These are phyloP conservation scores for Arabis hirsuta DNA, from an alignment of 345 rosid species.

Conservation along the genomic window DNA sequence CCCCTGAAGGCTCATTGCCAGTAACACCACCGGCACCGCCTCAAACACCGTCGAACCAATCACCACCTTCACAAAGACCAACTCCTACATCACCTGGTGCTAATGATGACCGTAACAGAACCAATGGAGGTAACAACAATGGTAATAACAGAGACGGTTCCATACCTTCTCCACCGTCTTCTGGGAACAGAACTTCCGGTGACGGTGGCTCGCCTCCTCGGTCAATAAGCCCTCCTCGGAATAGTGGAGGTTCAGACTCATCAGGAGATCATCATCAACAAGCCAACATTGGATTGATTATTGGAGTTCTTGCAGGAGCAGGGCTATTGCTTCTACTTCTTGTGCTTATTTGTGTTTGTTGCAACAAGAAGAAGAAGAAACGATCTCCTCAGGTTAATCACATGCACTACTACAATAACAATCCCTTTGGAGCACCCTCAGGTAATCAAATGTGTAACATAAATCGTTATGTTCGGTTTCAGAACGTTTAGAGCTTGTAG, in stretches of 20 bases:
- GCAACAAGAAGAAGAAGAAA: conserved; percentile 49
- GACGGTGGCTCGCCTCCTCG: conserved; percentile 35
- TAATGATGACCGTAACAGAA: conserved; percentile 34
- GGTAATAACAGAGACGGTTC: conserved; percentile 35
- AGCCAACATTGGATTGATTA: conserved; percentile 32
- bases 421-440: conserved; percentile 36
- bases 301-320: conserved; percentile 51
- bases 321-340: conserved; percentile 44
- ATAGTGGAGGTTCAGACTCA: conserved; percentile 31
- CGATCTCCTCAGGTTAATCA: conserved; percentile 35
- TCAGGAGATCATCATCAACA: conserved; percentile 20
- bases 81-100: conserved; percentile 42
- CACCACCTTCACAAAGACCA: conserved; percentile 37
- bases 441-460: conserved; percentile 24
- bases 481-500: not conserved
- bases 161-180: conserved; percentile 27
- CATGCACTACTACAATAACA: conserved; percentile 42
- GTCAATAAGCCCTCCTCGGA: conserved; percentile 44
- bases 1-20: conserved; percentile 32
- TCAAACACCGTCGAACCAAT: conserved; percentile 34
- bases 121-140: conserved; percentile 23
- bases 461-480: not conserved
- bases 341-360: conserved; percentile 40
- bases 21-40: conserved; percentile 38
- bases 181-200: conserved; percentile 24